Conservation (phyloP, 1,284 basidiomycete species). For the Boletellus deceptivus region DNA sequence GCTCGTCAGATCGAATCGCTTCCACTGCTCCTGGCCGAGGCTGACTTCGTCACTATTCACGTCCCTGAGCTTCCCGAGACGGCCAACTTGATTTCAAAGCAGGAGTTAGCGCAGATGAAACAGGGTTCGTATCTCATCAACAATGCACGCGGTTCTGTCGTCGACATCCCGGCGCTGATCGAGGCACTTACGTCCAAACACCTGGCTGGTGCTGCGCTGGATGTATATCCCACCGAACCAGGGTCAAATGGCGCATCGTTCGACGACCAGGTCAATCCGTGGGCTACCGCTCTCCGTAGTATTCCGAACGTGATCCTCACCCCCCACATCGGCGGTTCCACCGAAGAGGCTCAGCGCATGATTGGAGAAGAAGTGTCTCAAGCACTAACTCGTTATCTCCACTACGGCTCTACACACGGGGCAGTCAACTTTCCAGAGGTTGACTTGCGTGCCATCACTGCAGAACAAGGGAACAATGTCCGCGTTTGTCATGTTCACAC, state of each 20-base stretch:
- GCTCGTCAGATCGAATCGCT: constrained; percentile 89
- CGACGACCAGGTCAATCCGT: constrained; percentile 81
- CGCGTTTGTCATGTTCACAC: constrained; percentile 96
- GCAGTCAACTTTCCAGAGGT: constrained; percentile 99
- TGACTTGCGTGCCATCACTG: constrained; percentile 88
- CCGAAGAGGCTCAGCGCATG: constrained; percentile 97
- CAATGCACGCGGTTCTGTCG: constrained; percentile 94
- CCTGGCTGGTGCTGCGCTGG: constrained; percentile 91
- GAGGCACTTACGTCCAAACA: constrained; percentile 81
- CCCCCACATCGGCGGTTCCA: constrained; percentile 98
- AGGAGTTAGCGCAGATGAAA: constrained; percentile 90
- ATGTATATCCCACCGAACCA: constrained; percentile 94
- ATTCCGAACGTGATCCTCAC: constrained; percentile 92
- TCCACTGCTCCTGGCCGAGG: constrained; percentile 69
- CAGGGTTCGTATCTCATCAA: constrained; percentile 95
- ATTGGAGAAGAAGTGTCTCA: constrained; percentile 95
- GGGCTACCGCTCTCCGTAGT: constrained; percentile 71
- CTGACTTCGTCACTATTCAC: constrained; percentile 96
- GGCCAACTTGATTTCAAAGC: constrained; percentile 84
- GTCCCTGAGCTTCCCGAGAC: constrained; percentile 97
- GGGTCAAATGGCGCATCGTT: constrained; percentile 88
- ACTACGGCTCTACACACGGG: constrained; percentile 87
- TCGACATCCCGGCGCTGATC: constrained; percentile 92
- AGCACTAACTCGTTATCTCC: constrained; percentile 87
- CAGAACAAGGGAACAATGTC: constrained; percentile 79